phyloP scores from a whole-genome alignment of 495 filamentous ascomycete genomes.

The Penicillium egyptiacum region DNA sequence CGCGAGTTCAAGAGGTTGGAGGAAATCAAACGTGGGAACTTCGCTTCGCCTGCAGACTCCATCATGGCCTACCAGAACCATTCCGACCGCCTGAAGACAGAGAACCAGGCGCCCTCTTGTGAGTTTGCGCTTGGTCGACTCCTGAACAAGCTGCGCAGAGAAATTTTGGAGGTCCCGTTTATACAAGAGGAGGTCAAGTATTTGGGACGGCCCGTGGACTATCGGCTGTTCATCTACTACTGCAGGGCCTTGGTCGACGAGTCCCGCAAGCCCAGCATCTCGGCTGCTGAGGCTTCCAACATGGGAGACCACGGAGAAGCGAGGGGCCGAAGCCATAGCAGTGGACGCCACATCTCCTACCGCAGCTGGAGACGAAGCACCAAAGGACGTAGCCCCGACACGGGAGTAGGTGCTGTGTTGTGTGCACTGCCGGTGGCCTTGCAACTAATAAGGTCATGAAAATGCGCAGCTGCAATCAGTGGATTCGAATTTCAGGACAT shows the following conservation, averaged over 20 bases:
- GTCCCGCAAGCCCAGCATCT: background rate
- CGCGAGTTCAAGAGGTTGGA: background rate
- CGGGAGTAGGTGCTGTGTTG: background rate
- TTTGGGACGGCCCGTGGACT: background rate
- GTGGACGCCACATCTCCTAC: slow-evolving; percentile 1
- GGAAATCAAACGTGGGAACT: background rate
- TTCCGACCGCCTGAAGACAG: slow-evolving; percentile 5
- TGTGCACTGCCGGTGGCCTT: background rate
- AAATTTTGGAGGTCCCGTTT: background rate
- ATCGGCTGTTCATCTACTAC: slow-evolving; percentile 7
- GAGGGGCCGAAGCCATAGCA: background rate
- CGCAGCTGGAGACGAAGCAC: background rate
- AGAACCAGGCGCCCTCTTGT: background rate
- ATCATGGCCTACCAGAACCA: slow-evolving; percentile 9
- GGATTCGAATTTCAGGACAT: too few species aligned
- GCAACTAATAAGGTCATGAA: background rate
- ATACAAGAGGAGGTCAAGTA: background rate
- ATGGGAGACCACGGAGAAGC: background rate
- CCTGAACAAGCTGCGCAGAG: background rate
- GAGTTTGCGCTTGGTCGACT: background rate
- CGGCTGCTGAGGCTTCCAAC: background rate
- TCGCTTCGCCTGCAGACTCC: background rate
- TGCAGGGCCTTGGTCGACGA: slow-evolving; percentile 1
- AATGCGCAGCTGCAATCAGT: background rate
- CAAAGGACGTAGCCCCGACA: background rate